These are phyloP conservation scores for Fusarium sororula DNA, from an alignment of 2,329 filamentous ascomycete genomes.

Conservation along the genomic window DNA sequence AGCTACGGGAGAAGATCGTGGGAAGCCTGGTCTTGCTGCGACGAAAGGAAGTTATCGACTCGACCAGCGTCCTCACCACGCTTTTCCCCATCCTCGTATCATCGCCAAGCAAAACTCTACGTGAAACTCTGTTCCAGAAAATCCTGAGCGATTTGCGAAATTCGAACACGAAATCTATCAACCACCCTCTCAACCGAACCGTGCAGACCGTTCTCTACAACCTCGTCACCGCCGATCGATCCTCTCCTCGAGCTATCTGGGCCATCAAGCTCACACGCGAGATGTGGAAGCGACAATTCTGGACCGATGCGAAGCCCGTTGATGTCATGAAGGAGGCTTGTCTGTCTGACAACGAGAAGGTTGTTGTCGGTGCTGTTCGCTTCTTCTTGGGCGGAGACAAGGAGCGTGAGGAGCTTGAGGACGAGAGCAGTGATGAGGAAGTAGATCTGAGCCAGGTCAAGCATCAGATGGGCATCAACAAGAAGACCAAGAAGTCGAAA, in stretches of 20 bases:
- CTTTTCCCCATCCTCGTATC: slow-evolving; percentile 93
- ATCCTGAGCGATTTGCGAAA: slow-evolving; percentile 91
- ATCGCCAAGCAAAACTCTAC: slow-evolving; percentile 90
- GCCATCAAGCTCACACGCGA: slow-evolving; percentile 95
- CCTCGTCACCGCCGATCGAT: slow-evolving; percentile 84
- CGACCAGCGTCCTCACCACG: slow-evolving; percentile 81
- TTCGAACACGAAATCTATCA: slow-evolving; percentile 85
- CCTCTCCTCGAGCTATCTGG: slow-evolving; percentile 90
- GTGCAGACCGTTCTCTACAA: slow-evolving; percentile 95
- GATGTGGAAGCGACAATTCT: slow-evolving; percentile 95
- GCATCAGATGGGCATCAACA: slow-evolving; percentile 91
- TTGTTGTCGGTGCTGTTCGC: slow-evolving; percentile 83
- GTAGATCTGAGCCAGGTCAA: slow-evolving; percentile 82
- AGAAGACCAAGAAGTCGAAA: slow-evolving; percentile 91
- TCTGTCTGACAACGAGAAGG: slow-evolving; percentile 91
- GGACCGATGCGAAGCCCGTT: slow-evolving; percentile 94
- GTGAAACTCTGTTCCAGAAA: slow-evolving; percentile 84
- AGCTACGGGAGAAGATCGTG: slow-evolving; percentile 93
- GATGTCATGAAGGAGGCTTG: slow-evolving; percentile 97
- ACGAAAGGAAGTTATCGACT: slow-evolving; percentile 93
- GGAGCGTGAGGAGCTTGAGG: slow-evolving; percentile 91
- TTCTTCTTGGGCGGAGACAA: slow-evolving; percentile 98
- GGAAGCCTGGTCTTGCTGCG: slow-evolving; percentile 86
- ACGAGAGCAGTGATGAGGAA: slow-evolving; percentile 85
- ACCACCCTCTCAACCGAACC: slow-evolving; percentile 91